Conservation (phyloP, 2,329 filamentous ascomycete genomes). For the Chaetoscypha palmicola region DNA sequence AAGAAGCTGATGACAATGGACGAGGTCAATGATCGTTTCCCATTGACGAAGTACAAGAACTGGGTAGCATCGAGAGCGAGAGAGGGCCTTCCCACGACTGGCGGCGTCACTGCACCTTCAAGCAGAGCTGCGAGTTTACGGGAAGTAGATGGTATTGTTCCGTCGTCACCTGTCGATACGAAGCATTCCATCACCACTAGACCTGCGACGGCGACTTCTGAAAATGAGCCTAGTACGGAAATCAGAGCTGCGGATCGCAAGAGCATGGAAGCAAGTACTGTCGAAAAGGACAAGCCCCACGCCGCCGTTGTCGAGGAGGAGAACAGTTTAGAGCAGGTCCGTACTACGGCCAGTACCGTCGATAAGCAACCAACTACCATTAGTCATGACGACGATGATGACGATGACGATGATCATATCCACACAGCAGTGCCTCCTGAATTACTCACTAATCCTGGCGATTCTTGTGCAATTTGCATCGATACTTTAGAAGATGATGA, state of each 20-base stretch:
- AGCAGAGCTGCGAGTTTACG: constrained; percentile 70
- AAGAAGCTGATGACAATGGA: constrained; percentile 99
- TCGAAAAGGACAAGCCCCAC: constrained; percentile 20
- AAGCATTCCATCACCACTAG: constrained; percentile 32
- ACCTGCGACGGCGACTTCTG: constrained; percentile 20
- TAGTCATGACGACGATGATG: constrained; percentile 44
- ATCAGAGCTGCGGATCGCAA: constrained; percentile 13
- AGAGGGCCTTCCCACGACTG: constrained; percentile 74
- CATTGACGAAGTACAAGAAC: constrained; percentile 90
- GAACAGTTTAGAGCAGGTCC: constrained; percentile 23
- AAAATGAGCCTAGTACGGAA: constrained; percentile 13
- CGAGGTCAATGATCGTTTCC: constrained; percentile 96
- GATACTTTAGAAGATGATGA: constrained; percentile 92
- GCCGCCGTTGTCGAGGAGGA: constrained; percentile 25
- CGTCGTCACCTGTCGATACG: constrained; percentile 30
- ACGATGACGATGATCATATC: constrained; percentile 70
- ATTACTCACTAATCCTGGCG: constrained; percentile 72
- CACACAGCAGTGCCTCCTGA: constrained; percentile 76
- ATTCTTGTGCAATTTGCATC: constrained; percentile 94
- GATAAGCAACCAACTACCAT: constrained; percentile 30
- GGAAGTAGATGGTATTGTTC: constrained; percentile 52
- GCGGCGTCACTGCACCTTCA: constrained; percentile 69
- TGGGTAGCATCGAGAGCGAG: constrained; percentile 82
- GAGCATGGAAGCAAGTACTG: constrained; percentile 15
- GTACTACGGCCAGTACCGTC: constrained; percentile 27